Evolutionary conservation across 768 basidiomycete genomes (phyloP).

Genomic region (Kwoniella sp.): DNA sequence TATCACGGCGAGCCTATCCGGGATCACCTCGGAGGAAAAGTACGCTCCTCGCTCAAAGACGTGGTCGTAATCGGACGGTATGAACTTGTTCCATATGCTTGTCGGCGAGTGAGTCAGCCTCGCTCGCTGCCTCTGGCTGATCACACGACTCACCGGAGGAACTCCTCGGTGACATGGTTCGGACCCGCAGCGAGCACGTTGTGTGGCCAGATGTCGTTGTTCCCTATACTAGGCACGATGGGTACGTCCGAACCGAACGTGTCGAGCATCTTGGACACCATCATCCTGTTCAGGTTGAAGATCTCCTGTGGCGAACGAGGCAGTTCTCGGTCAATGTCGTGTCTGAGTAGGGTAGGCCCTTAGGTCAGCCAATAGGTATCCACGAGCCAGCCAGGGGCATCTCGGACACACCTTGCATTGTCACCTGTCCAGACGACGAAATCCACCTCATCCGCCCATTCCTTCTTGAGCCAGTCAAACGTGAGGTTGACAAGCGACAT

Average conservation of each 20-base stretch:
- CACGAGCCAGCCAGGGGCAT: not conserved
- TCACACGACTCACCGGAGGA: slow-evolving; percentile 58
- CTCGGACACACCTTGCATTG: slow-evolving; percentile 49
- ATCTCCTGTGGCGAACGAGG: slow-evolving; percentile 80
- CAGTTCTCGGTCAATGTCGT: slow-evolving; percentile 75
- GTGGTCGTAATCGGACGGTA: slow-evolving; percentile 72
- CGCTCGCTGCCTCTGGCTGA: not conserved
- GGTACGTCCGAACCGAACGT: slow-evolving; percentile 68
- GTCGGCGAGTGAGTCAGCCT: not conserved
- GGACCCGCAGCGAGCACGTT: slow-evolving; percentile 52
- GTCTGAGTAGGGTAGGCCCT: too few species aligned
- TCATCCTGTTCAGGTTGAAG: slow-evolving; percentile 63
- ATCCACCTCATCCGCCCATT: slow-evolving; percentile 79
- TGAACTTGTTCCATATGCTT: slow-evolving; percentile 75
- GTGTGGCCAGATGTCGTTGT: slow-evolving; percentile 80
- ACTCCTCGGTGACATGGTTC: slow-evolving; percentile 55
- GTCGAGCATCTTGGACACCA: slow-evolving; percentile 66
- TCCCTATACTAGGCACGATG: slow-evolving; percentile 78
- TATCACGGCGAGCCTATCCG: slow-evolving; percentile 68
- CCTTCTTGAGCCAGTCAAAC: slow-evolving; percentile 69
- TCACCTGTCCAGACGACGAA: slow-evolving; percentile 69
- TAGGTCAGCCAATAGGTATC: not conserved
- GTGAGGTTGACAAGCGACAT: slow-evolving; percentile 73
- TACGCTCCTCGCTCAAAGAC: slow-evolving; percentile 86
- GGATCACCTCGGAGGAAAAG: slow-evolving; percentile 73